These are phyloP conservation scores for Coelastrella sp. DNA, from an alignment of 139 green algal genomes.

Conservation along the genomic window DNA sequence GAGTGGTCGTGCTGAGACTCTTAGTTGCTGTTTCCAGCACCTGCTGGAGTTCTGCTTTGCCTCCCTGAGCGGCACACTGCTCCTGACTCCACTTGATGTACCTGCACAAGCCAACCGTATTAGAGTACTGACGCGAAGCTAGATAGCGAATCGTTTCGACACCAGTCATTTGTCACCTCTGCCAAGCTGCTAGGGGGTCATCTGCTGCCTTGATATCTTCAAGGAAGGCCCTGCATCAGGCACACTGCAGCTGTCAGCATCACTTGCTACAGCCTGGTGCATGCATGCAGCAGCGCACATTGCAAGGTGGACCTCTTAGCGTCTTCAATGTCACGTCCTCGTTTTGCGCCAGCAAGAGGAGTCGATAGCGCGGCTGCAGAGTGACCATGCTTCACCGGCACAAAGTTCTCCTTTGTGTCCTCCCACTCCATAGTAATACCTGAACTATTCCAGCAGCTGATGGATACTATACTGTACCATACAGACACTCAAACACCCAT, in stretches of 20 bases:
- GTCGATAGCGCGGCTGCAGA: slow-evolving; percentile 61
- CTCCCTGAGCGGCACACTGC: slow-evolving; percentile 69
- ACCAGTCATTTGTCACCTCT: neutral
- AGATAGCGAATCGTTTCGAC: neutral
- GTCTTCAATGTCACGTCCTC: slow-evolving; percentile 46
- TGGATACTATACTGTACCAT: neutral
- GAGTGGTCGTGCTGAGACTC: slow-evolving; percentile 66
- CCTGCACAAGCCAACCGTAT: slow-evolving; percentile 54
- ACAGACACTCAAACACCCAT: too few relatives aligned
- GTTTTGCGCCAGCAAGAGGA: slow-evolving; percentile 1
- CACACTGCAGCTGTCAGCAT: neutral
- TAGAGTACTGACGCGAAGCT: neutral
- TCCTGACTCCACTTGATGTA: slow-evolving; percentile 94
- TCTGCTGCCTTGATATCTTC: slow-evolving; percentile 22
- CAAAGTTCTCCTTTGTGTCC: slow-evolving; percentile 89
- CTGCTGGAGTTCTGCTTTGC: slow-evolving; percentile 84
- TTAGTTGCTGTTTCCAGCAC: slow-evolving; percentile 89
- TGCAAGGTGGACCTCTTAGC: slow-evolving; percentile 31
- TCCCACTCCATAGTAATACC: slow-evolving; percentile 74
- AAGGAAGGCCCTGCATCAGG: neutral
- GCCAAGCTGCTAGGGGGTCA: slow-evolving; percentile 44
- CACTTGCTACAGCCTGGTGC: neutral
- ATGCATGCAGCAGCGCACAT: neutral
- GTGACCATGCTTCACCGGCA: slow-evolving; percentile 80
- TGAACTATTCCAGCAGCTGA: neutral